These are phyloP conservation scores for Xylariaceae sp. DNA, from an alignment of 2,329 filamentous ascomycete species.

Conservation along the genomic window DNA sequence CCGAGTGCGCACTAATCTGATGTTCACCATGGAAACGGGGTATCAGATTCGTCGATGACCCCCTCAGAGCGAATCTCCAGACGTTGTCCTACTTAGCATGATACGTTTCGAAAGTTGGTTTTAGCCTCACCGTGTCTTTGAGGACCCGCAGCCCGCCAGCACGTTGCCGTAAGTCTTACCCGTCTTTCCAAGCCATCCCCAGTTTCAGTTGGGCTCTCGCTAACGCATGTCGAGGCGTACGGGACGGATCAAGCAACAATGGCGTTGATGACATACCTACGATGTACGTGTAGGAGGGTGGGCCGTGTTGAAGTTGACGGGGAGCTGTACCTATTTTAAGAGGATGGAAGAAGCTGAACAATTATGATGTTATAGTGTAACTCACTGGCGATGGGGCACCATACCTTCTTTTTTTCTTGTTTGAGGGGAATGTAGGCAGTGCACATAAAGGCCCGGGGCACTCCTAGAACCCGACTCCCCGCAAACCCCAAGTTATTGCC, in stretches of 20 bases:
- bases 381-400: neutral
- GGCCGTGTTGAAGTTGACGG: constrained; percentile 5
- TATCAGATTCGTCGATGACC: no score
- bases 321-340: constrained; percentile 18
- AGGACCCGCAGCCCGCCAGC: neutral
- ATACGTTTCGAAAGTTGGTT: neutral
- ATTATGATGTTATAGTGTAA: constrained; percentile 12
- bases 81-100: no score
- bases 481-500: constrained; percentile 5
- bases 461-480: neutral
- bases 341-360: constrained; percentile 17
- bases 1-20: no score
- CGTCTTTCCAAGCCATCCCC: neutral
- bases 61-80: no score
- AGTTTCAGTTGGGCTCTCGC: neutral
- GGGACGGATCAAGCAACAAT: neutral
- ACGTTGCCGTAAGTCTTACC: neutral
- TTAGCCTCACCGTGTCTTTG: neutral
- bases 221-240: neutral
- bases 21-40: no score
- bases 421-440: no score
- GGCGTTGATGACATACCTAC: neutral
- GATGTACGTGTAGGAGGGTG: neutral
- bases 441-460: no score
- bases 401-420: no score